These are phyloP conservation scores for Jamesozyma rosinii DNA, from an alignment of 805 yeast species.

Conservation along the genomic window DNA sequence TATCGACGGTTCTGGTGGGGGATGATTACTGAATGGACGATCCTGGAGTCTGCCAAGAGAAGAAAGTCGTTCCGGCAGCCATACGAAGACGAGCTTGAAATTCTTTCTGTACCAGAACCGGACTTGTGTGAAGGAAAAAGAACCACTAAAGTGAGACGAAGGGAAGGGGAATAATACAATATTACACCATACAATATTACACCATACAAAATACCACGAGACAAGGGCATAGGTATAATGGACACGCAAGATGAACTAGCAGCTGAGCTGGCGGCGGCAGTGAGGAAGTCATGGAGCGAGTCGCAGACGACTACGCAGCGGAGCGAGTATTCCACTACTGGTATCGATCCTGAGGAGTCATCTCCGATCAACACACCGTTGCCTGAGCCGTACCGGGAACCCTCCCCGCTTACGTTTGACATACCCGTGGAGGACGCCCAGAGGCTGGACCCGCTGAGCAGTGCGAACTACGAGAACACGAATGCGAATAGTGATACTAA, in stretches of 20 bases:
- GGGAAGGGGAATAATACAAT: not conserved
- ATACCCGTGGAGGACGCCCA: not conserved
- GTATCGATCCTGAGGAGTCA: not conserved
- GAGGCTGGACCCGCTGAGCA: not conserved
- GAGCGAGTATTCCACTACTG: not conserved
- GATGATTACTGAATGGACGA: too few relatives aligned
- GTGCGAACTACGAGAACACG: not conserved
- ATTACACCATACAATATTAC: too few relatives aligned
- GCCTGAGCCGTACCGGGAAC: constrained; percentile 2
- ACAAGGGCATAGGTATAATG: too few relatives aligned
- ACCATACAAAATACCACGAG: too few relatives aligned
- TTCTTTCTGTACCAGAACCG: too few relatives aligned
- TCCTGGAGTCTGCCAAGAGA: too few relatives aligned
- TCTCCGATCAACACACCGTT: constrained; percentile 19
- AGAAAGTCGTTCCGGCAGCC: too few relatives aligned
- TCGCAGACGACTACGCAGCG: not conserved
- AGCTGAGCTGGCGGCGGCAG: constrained; percentile 25
- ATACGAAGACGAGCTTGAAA: too few relatives aligned
- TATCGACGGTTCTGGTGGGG: not conserved
- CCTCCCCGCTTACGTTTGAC: not conserved
- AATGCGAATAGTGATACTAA: not conserved
- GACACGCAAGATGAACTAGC: constrained; percentile 5
- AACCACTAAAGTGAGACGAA: not conserved
- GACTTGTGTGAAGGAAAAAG: not conserved
- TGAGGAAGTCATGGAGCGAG: constrained; percentile 30